Evolutionary conservation across 768 basidiomycete species (phyloP).

Genomic region (Asterophora parasitica): DNA sequence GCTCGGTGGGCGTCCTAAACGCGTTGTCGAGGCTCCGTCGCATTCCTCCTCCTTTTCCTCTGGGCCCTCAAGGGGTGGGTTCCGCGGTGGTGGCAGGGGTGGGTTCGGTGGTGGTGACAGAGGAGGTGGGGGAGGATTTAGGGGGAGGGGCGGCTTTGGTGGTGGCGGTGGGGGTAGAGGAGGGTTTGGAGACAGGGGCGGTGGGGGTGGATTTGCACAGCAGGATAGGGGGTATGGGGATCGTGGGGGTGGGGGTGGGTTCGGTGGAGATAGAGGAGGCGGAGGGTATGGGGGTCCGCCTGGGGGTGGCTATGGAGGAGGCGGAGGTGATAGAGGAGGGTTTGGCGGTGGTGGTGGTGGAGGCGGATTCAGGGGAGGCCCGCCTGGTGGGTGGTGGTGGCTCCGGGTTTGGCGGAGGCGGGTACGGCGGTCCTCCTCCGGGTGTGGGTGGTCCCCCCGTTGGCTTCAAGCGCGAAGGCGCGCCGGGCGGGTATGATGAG

Average conservation of each 20-base stretch:
- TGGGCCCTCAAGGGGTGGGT: slow-evolving; percentile 10
- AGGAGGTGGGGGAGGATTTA: slow-evolving; percentile 32
- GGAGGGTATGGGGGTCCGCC: slow-evolving; percentile 22
- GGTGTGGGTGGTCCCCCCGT: slow-evolving; percentile 52
- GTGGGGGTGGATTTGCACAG: slow-evolving; percentile 31
- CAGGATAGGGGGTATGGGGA: slow-evolving; percentile 26
- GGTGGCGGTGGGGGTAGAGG: slow-evolving; percentile 41
- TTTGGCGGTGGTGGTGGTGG: slow-evolving; percentile 4
- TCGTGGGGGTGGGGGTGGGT: slow-evolving; percentile 40
- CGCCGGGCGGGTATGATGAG: slow-evolving; percentile 76
- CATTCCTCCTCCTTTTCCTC: slow-evolving; percentile 32
- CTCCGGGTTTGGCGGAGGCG: slow-evolving; percentile 41
- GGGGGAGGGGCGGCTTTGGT: slow-evolving; percentile 40
- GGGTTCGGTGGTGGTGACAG: slow-evolving; percentile 37
- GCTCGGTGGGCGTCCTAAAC: slow-evolving; percentile 96
- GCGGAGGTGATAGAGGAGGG: slow-evolving; percentile 39
- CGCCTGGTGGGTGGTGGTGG: slow-evolving; percentile 42
- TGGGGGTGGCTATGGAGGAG: slow-evolving; percentile 36
- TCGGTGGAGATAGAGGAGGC: slow-evolving; percentile 39
- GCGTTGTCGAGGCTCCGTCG: slow-evolving; percentile 39
- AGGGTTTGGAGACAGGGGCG: slow-evolving; percentile 28
- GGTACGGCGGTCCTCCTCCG: slow-evolving; percentile 35
- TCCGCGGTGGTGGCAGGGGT: slow-evolving; percentile 15
- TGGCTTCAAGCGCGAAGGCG: slow-evolving; percentile 75
- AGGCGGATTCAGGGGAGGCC: slow-evolving; percentile 37